These are phyloP conservation scores for Cyberlindnera bimundalis DNA, from an alignment of 805 yeast genomes.

Conservation along the genomic window DNA sequence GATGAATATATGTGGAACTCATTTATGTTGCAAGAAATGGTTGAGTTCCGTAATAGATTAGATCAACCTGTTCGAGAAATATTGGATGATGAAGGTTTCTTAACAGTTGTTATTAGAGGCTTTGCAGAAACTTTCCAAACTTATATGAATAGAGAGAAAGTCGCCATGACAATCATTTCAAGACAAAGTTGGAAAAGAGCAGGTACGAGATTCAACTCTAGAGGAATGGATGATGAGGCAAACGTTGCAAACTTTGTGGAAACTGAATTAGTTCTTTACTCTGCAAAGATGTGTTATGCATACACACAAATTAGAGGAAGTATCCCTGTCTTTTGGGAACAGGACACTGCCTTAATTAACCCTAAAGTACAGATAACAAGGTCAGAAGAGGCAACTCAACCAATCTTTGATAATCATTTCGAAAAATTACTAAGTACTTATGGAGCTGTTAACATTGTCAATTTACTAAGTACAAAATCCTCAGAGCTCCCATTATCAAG, in stretches of 20 bases:
- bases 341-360: conserved; percentile 84
- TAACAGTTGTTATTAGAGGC: conserved; percentile 92
- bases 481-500: conserved; percentile 71
- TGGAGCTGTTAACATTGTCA: conserved; percentile 88
- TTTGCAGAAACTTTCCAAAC: conserved; percentile 77
- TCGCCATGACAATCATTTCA: conserved; percentile 73
- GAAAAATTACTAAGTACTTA: conserved; percentile 64
- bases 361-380: conserved; percentile 70
- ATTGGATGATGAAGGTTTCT: conserved; percentile 72
- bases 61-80: conserved; percentile 55
- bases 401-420: conserved; percentile 76
- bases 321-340: conserved; percentile 97
- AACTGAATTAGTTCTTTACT: conserved; percentile 76
- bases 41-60: conserved; percentile 68
- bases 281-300: conserved; percentile 55
- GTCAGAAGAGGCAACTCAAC: conserved; percentile 88
- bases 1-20: conserved; percentile 96
- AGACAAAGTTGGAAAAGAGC: conserved; percentile 97
- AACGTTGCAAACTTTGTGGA: conserved; percentile 95
- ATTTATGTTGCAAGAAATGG: conserved; percentile 58
- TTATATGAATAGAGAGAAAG: conserved; percentile 34
- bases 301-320: conserved; percentile 93
- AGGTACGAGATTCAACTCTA: conserved; percentile 90
- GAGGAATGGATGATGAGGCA: conserved; percentile 95
- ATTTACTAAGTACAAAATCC: conserved; percentile 74